These are phyloP conservation scores for Eustoma russellianum DNA, from an alignment of 257 asterid genomes.

Conservation along the genomic window DNA sequence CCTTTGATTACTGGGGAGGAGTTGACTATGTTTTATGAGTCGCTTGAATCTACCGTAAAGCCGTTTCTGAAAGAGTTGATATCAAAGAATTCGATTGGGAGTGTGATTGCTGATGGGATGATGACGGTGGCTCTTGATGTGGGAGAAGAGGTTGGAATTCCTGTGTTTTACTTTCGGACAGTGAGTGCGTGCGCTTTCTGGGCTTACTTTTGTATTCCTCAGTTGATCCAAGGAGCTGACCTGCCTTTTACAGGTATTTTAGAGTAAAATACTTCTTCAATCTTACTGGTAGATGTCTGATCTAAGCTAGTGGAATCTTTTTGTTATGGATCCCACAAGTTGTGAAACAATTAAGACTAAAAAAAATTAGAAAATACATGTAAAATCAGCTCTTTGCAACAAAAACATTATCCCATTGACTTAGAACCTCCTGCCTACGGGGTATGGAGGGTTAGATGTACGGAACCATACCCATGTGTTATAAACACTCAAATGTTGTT, in stretches of 20 bases:
- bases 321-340: no score
- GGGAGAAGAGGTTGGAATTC: slow-evolving; percentile 9
- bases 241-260: slow-evolving; percentile 21
- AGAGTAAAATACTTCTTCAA: no score
- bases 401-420: no score
- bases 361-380: no score
- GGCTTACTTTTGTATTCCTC: slow-evolving; percentile 19
- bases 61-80: not conserved
- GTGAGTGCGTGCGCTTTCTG: slow-evolving; percentile 17
- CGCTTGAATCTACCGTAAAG: not conserved
- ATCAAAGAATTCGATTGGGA: slow-evolving; percentile 1
- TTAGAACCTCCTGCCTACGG: no score
- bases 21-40: not conserved
- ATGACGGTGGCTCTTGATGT: slow-evolving; percentile 9
- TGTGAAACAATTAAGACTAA: no score
- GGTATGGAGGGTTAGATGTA: no score
- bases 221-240: slow-evolving; percentile 21
- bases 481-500: no score
- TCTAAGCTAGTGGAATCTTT: no score
- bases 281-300: no score
- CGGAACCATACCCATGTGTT: no score
- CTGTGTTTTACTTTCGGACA: slow-evolving; percentile 17
- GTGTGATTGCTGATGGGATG: slow-evolving; percentile 15
- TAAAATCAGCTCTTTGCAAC: no score
- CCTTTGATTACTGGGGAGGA: not conserved